Evolutionary conservation across 176 grass and related monocot species (phyloP).

Genomic region (Dactylis glomerata): DNA sequence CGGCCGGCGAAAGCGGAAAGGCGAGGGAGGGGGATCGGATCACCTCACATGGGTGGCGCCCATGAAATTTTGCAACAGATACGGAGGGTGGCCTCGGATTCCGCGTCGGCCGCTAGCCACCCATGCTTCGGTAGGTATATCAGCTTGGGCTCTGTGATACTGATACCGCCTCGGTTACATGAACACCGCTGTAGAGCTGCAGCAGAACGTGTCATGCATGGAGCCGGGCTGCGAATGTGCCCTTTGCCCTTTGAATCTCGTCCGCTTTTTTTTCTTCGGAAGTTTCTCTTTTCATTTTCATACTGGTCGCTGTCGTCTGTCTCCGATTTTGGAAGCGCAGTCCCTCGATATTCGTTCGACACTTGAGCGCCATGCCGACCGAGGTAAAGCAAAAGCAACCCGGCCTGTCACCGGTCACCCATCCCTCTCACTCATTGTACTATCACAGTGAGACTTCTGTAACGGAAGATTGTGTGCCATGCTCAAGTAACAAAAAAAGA

Average conservation of each 20-base stretch:
- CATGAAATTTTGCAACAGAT: background rate
- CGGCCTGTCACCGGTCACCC: background rate
- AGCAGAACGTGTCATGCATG: background rate
- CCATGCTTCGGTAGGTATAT: too few relatives aligned
- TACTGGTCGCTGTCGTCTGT: background rate
- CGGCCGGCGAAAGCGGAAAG: background rate
- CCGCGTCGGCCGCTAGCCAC: background rate
- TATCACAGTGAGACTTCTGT: too few relatives aligned
- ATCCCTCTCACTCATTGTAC: background rate
- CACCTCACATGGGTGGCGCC: slow-evolving; percentile 35
- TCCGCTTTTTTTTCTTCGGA: background rate
- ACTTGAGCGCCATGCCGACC: background rate
- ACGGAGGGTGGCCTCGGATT: background rate
- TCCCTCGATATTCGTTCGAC: background rate
- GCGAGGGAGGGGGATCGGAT: background rate
- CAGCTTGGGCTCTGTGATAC: too few relatives aligned
- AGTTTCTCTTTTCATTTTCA: slow-evolving; percentile 1
- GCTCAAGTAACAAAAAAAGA: too few relatives aligned
- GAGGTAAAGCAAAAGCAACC: background rate
- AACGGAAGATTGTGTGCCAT: background rate
- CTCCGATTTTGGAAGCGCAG: background rate
- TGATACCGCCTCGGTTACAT: background rate
- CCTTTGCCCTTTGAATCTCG: background rate
- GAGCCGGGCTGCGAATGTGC: background rate
- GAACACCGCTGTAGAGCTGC: background rate